These are phyloP conservation scores for Geranium incanum DNA, from an alignment of 441 rosid genomes.

Conservation along the genomic window DNA sequence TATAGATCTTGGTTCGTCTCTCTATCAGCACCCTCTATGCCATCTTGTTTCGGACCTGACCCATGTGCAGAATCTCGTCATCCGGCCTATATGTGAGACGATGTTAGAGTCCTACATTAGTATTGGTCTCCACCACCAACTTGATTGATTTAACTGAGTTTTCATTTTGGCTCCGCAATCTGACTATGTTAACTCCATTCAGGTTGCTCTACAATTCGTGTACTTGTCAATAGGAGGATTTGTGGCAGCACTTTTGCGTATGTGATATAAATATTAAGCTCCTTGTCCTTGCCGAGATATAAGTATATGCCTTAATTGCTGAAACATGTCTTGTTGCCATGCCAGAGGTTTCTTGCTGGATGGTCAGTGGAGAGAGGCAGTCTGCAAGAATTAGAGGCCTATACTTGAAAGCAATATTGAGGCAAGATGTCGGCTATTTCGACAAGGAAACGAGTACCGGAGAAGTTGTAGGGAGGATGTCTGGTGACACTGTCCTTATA, in stretches of 20 bases:
- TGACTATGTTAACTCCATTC: constrained; percentile 18
- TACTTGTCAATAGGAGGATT: constrained; percentile 50
- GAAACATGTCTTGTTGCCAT: not conserved
- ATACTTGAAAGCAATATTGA: constrained; percentile 60
- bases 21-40: no score
- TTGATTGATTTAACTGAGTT: not conserved
- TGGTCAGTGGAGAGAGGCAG: constrained; percentile 83
- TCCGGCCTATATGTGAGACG: no score
- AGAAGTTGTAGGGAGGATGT: constrained; percentile 77
- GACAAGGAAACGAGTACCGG: constrained; percentile 73
- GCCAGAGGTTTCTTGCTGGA: constrained; percentile 82
- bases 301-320: not conserved
- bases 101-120: no score
- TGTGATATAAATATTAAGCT: constrained; percentile 20
- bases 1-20: no score
- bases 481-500: constrained; percentile 76
- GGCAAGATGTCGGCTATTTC: constrained; percentile 74
- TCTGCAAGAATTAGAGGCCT: constrained; percentile 54
- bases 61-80: no score
- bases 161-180: constrained; percentile 2
- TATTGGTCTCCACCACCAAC: no score
- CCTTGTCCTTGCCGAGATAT: not conserved
- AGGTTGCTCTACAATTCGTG: constrained; percentile 44
- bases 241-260: constrained; percentile 64
- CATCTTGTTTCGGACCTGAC: no score